phyloP scores from a whole-genome alignment of 352 stramenopile genomes.

The Saprolegnia parasitica region DNA sequence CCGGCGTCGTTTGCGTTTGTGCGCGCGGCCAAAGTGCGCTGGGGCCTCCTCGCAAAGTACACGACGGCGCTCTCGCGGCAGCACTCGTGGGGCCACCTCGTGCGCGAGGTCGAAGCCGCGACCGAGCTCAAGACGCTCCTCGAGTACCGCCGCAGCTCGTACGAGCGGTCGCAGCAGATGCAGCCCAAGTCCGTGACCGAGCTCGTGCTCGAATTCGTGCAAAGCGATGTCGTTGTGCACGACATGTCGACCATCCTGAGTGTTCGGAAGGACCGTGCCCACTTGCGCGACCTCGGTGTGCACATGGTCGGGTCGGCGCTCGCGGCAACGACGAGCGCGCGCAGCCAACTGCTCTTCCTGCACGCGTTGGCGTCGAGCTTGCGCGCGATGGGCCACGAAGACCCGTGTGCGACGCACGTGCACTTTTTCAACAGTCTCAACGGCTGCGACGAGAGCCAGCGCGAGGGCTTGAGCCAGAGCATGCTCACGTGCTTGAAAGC shows the following conservation, averaged over 20 bases:
- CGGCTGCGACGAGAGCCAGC: constrained; percentile 47
- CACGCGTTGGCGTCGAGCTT: constrained; percentile 49
- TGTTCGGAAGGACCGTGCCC: constrained; percentile 44
- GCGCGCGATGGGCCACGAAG: constrained; percentile 38
- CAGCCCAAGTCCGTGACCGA: constrained; percentile 67
- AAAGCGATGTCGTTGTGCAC: constrained; percentile 62
- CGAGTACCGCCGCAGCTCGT: constrained; percentile 63
- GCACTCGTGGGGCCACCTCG: constrained; percentile 22
- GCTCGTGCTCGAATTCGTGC: constrained; percentile 79
- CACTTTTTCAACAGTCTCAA: constrained; percentile 59
- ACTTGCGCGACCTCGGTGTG: constrained; percentile 45
- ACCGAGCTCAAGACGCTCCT: constrained; percentile 66
- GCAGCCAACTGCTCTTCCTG: constrained; percentile 39
- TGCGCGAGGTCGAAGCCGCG: constrained; percentile 34
- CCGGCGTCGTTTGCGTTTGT: constrained; percentile 74
- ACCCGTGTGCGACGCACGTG: constrained; percentile 36
- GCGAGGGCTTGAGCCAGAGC: constrained; percentile 43
- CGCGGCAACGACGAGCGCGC: constrained; percentile 31
- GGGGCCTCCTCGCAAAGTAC: constrained; percentile 69
- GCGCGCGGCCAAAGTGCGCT: constrained; percentile 58
- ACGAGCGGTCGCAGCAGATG: constrained; percentile 45
- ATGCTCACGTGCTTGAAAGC: constrained; percentile 45
- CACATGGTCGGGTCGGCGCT: constrained; percentile 41
- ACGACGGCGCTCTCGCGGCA: constrained; percentile 14
- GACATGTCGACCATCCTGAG: constrained; percentile 51